Conservation (phyloP, 2,329 filamentous ascomycete genomes). For the Phialophora chinensis region DNA sequence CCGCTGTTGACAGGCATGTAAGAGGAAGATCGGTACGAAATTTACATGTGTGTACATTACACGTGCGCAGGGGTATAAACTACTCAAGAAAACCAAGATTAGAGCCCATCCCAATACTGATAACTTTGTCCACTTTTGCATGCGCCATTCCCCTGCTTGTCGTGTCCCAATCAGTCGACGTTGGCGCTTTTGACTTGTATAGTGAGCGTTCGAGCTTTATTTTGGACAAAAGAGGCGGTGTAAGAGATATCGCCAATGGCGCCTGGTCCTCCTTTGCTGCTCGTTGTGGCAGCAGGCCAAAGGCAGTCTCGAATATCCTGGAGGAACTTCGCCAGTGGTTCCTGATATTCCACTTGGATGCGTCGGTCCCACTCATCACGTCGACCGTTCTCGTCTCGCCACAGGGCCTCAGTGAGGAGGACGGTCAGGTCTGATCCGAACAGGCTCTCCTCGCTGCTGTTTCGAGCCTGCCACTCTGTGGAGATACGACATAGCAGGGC, state of each 20-base stretch:
- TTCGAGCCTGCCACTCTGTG: constrained; percentile 9
- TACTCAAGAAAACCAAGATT: not conserved
- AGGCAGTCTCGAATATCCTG: not conserved
- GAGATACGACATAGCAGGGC: constrained; percentile 3
- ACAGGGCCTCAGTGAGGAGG: constrained; percentile 5
- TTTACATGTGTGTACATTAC: not conserved
- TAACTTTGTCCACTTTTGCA: not conserved
- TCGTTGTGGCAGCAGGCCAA: not conserved
- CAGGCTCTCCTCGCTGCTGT: constrained; percentile 9
- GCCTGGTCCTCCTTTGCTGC: not conserved
- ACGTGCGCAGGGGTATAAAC: not conserved
- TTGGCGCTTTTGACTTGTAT: not conserved
- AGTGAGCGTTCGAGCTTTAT: not conserved
- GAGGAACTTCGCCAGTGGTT: not conserved
- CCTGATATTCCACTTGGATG: not conserved
- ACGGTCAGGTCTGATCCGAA: constrained; percentile 9
- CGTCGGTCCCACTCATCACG: constrained; percentile 3
- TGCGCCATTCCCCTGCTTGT: not conserved
- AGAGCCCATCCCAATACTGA: not conserved
- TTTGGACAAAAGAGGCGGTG: not conserved
- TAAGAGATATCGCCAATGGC: not conserved
- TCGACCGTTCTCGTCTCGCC: constrained; percentile 7
- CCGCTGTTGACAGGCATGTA: not conserved
- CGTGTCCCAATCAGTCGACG: not conserved
- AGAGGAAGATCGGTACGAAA: not conserved